A percentile compares a stretch with the other conserved stretches of the same genome.
These are phyloP conservation scores for Chlorella sp. DNA, from an alignment of 139 green algal genomes.

Conservation along the genomic window DNA sequence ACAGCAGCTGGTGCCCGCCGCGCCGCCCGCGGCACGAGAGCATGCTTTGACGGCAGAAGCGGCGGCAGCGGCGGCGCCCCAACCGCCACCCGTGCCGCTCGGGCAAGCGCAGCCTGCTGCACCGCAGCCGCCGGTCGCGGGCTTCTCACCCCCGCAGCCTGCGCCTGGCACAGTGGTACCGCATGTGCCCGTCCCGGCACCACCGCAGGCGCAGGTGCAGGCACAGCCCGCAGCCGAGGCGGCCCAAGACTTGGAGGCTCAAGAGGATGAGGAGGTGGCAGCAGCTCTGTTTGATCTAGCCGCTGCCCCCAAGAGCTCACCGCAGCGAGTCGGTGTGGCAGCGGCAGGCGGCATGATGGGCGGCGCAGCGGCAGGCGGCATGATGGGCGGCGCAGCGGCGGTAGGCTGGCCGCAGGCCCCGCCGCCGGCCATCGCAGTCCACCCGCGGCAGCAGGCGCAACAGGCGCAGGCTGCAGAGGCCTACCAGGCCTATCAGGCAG, in stretches of 20 bases:
- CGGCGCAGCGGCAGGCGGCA: not conserved
- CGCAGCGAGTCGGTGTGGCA: not conserved
- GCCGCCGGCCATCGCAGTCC: not conserved
- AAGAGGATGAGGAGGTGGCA: constrained; percentile 38
- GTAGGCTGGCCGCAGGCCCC: not conserved
- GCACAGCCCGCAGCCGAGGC: not conserved
- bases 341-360: not conserved
- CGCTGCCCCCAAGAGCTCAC: not conserved
- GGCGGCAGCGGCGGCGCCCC: not conserved
- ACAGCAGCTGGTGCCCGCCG: no score
- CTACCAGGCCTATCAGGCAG: not conserved
- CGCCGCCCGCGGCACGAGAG: not conserved
- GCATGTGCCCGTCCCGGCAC: not conserved
- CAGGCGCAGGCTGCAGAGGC: not conserved
- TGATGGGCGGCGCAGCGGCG: not conserved
- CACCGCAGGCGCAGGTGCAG: not conserved
- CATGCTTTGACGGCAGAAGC: not conserved
- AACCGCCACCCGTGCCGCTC: not conserved
- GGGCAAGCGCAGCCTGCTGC: not conserved
- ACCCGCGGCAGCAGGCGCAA: not conserved
- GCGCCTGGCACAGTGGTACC: not conserved
- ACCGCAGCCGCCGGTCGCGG: no score
- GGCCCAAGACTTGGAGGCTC: not conserved
- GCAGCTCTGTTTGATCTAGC: constrained; percentile 52
- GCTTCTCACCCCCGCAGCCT: not conserved